These are phyloP conservation scores for Neocatenulostroma microsporum DNA, from an alignment of 2,329 filamentous ascomycete species.

Conservation along the genomic window DNA sequence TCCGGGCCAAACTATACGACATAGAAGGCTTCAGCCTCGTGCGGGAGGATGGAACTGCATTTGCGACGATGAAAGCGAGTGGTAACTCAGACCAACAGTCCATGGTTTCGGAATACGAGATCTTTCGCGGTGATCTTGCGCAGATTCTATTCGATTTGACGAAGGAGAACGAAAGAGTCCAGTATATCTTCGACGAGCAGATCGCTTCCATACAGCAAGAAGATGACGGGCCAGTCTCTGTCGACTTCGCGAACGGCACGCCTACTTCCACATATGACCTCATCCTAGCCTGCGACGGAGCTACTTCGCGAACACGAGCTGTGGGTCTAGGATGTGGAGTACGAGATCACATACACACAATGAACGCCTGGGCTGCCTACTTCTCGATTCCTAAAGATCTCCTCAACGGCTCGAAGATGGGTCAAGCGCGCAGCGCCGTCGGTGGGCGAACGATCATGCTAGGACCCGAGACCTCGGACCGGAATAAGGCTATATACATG, in stretches of 20 bases:
- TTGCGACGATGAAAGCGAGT: constrained; percentile 25
- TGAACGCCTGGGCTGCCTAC: constrained; percentile 37
- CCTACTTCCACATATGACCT: constrained; percentile 20
- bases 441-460: constrained; percentile 35
- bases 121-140: constrained; percentile 30
- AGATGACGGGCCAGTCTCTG: constrained; percentile 8
- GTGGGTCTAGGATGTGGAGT: constrained; percentile 36
- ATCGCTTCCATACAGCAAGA: not conserved
- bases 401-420: constrained; percentile 32
- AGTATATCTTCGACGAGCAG: constrained; percentile 29
- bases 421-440: constrained; percentile 30
- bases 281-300: constrained; percentile 44
- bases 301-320: constrained; percentile 40
- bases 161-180: constrained; percentile 25
- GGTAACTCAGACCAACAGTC: constrained; percentile 29
- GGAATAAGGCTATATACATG: constrained; percentile 33
- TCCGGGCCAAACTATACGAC: constrained; percentile 19
- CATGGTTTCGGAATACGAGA: constrained; percentile 32
- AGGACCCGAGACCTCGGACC: constrained; percentile 28
- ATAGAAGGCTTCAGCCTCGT: constrained; percentile 28
- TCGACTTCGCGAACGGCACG: not conserved
- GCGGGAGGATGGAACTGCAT: constrained; percentile 18
- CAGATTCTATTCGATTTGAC: constrained; percentile 30
- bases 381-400: constrained; percentile 38
- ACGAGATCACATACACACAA: constrained; percentile 32